Percentiles rank a stretch among this genome's conserved stretches.
These are phyloP conservation scores for Pichia sp. DNA, from an alignment of 1,139 yeast species.

Conservation along the genomic window DNA sequence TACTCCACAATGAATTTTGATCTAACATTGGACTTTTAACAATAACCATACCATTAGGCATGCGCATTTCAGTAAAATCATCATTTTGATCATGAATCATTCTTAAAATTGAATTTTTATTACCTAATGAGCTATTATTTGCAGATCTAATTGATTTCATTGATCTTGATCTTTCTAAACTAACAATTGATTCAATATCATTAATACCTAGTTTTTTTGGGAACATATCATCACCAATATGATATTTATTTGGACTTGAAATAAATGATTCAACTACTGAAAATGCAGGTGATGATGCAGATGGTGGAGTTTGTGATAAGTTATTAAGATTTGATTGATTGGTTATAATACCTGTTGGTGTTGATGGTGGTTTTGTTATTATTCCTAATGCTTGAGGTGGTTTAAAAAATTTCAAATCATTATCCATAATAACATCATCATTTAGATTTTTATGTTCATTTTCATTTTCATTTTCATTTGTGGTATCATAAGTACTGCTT, in stretches of 20 bases:
- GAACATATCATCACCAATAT: conserved; percentile 57
- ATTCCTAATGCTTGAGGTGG: conserved; percentile 8
- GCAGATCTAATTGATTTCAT: conserved; percentile 39
- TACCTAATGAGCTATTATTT: conserved; percentile 5
- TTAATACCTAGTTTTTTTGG: conserved; percentile 61
- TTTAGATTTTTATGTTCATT: too few species aligned
- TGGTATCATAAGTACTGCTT: conserved; percentile 6
- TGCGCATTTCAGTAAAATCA: conserved; percentile 35
- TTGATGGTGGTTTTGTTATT: neutral
- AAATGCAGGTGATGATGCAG: conserved; percentile 8
- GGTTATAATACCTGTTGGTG: neutral
- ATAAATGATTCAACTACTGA: conserved; percentile 16
- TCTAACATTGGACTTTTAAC: conserved; percentile 19
- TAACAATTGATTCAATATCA: conserved; percentile 70
- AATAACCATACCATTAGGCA: conserved; percentile 39
- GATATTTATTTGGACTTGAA: conserved; percentile 21
- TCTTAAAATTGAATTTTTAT: conserved; percentile 15
- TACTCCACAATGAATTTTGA: conserved; percentile 9
- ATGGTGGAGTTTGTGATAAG: conserved; percentile 9
- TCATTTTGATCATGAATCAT: conserved; percentile 12
- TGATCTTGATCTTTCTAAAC: conserved; percentile 65
- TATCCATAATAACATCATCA: too few species aligned
- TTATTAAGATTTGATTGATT: neutral
- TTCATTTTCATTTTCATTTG: neutral
- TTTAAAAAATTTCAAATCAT: conserved; percentile 6